Evolutionary conservation across 345 rosid genomes (phyloP), one percentile per base, ranked within the genome.

Genomic region (Trapa bicornis): DNA sequence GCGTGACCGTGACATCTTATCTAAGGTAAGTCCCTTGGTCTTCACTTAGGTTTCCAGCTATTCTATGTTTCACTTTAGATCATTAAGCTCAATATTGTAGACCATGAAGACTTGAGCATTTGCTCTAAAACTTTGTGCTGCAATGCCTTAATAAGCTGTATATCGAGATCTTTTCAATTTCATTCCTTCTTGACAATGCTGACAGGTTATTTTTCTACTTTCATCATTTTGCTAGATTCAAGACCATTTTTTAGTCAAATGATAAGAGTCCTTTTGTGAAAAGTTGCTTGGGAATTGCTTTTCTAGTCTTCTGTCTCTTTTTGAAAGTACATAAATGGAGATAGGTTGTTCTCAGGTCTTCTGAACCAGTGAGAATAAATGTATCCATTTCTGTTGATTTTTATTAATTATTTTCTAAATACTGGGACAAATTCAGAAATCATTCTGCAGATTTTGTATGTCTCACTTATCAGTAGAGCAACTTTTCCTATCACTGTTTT

Each of bases 1-100:
- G 71, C 71, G 73, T 38, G 95, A 92, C 76, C 86, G 81, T 57
- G 98, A 92, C 72, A 58, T 87, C 71, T 67, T 83, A 58, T 92
- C 98, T 62, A 89, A 89, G 89, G 98, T 89, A 70, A 37, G 71
- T 43, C 53, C 53, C 16, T 14, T 2, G 65, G 69, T 15, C 56
- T 22, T 1, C 67, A 48, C 22, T 64, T 14, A 14, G 62, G 42
- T 52, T 17, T 12, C 33, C 41, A 57, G 43, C 16, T 22, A 12
- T 68, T 58, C 17, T 41, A 1, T 41, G 43, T 14, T 67, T 61
- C 36, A 53, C 53, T 8, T 29, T 16, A 38, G 45, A 17, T 36
- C 35, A 5, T 64, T 35, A 64, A 37, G 43, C 29, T 22, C 29
- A 22, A 22, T 22, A 22, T 61, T 2, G 45, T 16, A 38, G 45